phyloP scores from a whole-genome alignment of 305 asterid species.

The Solanum chacoense region DNA sequence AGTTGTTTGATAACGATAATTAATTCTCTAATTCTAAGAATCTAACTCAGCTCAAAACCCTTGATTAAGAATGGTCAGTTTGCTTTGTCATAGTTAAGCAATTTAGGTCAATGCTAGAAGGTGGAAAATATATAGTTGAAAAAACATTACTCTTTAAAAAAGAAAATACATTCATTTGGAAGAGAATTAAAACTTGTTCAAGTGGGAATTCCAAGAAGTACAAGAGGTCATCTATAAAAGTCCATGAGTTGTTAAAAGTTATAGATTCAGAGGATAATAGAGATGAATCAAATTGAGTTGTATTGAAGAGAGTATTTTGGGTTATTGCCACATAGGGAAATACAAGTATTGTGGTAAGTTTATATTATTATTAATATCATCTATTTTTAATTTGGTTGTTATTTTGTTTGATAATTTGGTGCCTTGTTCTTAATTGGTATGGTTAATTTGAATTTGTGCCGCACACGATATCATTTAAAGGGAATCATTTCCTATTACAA shows the following conservation, averaged over 20 bases:
- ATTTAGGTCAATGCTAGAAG: neutral
- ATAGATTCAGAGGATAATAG: neutral
- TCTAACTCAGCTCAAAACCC: neutral
- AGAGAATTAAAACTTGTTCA: neutral
- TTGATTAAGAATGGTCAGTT: neutral
- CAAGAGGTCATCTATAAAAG: neutral
- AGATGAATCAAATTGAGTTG: neutral
- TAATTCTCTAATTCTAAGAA: neutral
- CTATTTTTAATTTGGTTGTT: neutral
- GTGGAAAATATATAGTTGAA: neutral
- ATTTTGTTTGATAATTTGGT: too few species aligned
- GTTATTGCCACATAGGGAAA: neutral
- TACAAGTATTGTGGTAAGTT: neutral
- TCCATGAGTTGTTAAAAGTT: neutral
- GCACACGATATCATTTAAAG: neutral
- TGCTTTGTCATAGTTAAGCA: neutral
- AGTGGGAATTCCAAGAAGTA: neutral
- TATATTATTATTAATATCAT: neutral
- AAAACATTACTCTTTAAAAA: neutral
- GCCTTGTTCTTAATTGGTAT: neutral
- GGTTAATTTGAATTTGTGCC: neutral
- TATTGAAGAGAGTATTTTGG: neutral
- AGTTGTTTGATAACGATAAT: neutral
- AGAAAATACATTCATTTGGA: neutral
- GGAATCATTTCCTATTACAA: neutral